Conservation (phyloP, 176 grass and related monocot species). For the Rhipidocladum racemiflorum region DNA sequence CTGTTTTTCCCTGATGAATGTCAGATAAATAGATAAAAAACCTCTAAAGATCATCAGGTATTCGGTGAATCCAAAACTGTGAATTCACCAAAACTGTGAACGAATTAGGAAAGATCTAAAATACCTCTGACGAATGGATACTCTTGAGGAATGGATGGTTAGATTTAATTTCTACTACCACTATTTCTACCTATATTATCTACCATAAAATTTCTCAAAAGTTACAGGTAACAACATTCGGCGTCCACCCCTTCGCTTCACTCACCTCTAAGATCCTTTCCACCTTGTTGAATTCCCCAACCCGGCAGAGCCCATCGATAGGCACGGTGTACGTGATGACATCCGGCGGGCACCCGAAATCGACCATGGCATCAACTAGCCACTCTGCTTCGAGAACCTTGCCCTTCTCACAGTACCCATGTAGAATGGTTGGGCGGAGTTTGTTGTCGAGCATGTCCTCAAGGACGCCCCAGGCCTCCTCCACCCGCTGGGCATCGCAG, state of each 20-base stretch:
- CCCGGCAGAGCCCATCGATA: constrained; percentile 56
- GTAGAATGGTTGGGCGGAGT: constrained; percentile 46
- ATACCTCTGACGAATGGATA: no score
- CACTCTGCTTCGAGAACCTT: constrained; percentile 52
- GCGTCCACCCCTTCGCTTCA: constrained; percentile 49
- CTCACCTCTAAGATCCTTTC: constrained; percentile 53
- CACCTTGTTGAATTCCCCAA: constrained; percentile 48
- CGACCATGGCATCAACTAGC: constrained; percentile 40
- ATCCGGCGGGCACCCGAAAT: constrained; percentile 42
- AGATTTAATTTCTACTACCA: no score
- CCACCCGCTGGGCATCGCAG: constrained; percentile 39
- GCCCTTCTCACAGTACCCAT: constrained; percentile 46
- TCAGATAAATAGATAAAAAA: no score
- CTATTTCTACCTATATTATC: no score
- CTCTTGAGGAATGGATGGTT: no score
- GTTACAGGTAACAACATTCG: constrained; percentile 66
- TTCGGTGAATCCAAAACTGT: no score
- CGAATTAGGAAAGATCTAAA: no score
- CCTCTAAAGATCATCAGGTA: no score
- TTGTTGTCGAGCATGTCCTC: constrained; percentile 50
- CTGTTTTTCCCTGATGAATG: no score
- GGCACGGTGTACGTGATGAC: constrained; percentile 64
- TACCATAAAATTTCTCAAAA: no score
- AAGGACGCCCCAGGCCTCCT: constrained; percentile 57
- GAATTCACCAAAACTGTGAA: no score